Evolutionary conservation across 805 yeast genomes (phyloP).

Genomic region (Pichia rugopelliculosa): DNA sequence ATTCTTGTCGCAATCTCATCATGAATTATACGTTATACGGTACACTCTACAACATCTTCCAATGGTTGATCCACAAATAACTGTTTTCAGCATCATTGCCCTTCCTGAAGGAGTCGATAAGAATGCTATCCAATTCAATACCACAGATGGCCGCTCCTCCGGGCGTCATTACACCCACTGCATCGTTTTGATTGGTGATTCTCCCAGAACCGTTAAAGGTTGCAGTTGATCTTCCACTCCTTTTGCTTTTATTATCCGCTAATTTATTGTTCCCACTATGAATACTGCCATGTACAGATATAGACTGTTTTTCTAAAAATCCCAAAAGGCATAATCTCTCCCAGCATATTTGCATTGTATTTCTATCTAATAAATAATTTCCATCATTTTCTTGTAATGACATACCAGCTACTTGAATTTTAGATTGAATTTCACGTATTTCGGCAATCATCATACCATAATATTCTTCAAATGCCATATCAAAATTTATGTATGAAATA

Average conservation of each 20-base stretch:
- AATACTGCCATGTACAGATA: not conserved
- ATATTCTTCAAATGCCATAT: conserved; percentile 73
- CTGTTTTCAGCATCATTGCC: not conserved
- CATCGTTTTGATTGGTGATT: not conserved
- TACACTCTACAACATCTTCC: not conserved
- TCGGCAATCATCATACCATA: conserved; percentile 40
- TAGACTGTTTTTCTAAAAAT: conserved; percentile 1
- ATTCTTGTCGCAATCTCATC: not conserved
- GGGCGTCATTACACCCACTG: not conserved
- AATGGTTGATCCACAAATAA: not conserved
- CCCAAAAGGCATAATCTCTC: conserved; percentile 12
- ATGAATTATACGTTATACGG: no score
- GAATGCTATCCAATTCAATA: conserved; percentile 9
- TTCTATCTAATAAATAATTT: conserved; percentile 5
- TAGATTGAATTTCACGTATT: conserved; percentile 28
- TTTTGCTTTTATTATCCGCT: not conserved
- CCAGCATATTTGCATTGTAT: conserved; percentile 15
- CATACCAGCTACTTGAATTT: conserved; percentile 13
- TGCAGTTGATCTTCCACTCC: not conserved
- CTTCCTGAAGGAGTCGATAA: not conserved
- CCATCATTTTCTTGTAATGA: conserved; percentile 3
- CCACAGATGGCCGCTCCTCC: conserved; percentile 7
- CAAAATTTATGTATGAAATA: conserved; percentile 60
- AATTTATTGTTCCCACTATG: not conserved
- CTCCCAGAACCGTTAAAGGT: not conserved